Percentiles rank a stretch among this genome's conserved stretches.
These are phyloP conservation scores for Tetrahymena thermophila DNA, from an alignment of 73 alveolate genomes.

Conservation along the genomic window DNA sequence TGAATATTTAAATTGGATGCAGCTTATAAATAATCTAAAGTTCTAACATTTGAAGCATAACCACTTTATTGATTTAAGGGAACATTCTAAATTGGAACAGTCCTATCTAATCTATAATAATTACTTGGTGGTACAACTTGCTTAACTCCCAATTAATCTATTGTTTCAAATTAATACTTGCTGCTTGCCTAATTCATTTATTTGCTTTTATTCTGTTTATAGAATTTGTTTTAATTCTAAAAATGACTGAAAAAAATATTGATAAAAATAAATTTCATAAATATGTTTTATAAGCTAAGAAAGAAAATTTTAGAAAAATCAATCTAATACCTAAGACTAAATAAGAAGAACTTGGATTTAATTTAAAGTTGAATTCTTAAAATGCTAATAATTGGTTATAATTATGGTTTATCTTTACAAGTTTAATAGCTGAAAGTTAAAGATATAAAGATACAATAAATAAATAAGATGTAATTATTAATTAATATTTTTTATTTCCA, in stretches of 20 bases:
- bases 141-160: not conserved
- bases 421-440: not conserved
- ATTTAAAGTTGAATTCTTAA: too few species aligned
- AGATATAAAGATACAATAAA: not conserved
- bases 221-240: not conserved
- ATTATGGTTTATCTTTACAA: not conserved
- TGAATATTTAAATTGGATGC: not conserved
- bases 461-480: not conserved
- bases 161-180: not conserved
- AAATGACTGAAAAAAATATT: not conserved
- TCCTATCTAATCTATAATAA: not conserved
- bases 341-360: too few species aligned
- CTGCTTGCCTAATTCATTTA: not conserved
- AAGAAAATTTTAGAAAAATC: too few species aligned
- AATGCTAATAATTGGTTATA: too few species aligned
- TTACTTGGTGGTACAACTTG: not conserved
- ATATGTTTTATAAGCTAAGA: too few species aligned
- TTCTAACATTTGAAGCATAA: not conserved
- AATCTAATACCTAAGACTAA: too few species aligned
- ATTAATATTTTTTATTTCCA: not conserved
- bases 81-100: not conserved
- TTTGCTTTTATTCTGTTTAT: not conserved
- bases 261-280: not conserved
- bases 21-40: not conserved
- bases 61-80: not conserved